phyloP scores from a whole-genome alignment of 2,329 filamentous ascomycete species.

The Cladorrhinum sp. region DNA sequence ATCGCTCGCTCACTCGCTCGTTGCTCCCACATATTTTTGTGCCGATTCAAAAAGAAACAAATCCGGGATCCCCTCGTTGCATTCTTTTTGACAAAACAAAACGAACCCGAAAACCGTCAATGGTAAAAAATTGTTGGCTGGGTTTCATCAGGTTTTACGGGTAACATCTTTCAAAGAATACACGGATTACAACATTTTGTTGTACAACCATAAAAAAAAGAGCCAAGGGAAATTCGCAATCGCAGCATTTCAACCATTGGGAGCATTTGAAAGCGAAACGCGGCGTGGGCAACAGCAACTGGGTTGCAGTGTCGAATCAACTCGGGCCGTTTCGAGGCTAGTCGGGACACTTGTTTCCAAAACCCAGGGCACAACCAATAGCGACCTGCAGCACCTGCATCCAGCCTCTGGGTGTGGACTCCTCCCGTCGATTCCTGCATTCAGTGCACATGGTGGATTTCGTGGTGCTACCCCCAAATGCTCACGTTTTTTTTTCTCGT shows the following conservation, averaged over 20 bases:
- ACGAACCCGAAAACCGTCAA: neutral
- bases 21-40: slow-evolving; percentile 3
- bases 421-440: slow-evolving; percentile 12
- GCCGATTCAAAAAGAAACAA: neutral
- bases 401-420: slow-evolving; percentile 9
- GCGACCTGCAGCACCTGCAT: slow-evolving; percentile 19
- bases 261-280: neutral
- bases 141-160: neutral
- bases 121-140: neutral
- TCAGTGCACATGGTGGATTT: no score
- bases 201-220: no score
- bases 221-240: neutral
- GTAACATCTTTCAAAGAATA: neutral
- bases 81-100: neutral
- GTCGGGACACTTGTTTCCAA: slow-evolving; percentile 18
- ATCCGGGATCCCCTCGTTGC: slow-evolving; percentile 3
- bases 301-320: slow-evolving; percentile 14
- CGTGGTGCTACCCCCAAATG: slow-evolving; percentile 5
- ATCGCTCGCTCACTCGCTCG: slow-evolving; percentile 8
- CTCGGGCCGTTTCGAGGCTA: slow-evolving; percentile 16
- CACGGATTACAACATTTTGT: neutral
- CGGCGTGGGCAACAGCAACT: neutral
- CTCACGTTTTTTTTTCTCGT: slow-evolving; percentile 13
- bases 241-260: neutral
- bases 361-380: slow-evolving; percentile 18